Conservation (phyloP, 108 stramenopile genomes). For the Nitzschia putrida region DNA sequence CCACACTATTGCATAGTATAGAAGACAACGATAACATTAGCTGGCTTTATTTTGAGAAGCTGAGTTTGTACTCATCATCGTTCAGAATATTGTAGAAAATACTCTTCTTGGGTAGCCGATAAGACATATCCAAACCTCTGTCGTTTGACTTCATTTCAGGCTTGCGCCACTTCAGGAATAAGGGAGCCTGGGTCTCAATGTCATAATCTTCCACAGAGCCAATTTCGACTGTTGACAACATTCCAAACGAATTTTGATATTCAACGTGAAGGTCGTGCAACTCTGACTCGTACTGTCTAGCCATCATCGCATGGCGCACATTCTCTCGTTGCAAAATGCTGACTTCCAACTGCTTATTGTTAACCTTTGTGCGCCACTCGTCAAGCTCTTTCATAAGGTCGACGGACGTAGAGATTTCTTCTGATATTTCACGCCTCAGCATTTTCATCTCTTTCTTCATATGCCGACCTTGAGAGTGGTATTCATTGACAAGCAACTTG, state of each 20-base stretch:
- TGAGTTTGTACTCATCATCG: constrained; percentile 19
- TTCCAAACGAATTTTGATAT: not conserved
- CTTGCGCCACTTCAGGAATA: not conserved
- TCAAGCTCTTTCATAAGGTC: not conserved
- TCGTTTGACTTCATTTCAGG: not conserved
- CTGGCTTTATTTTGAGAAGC: not conserved
- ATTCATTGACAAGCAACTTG: constrained; percentile 15
- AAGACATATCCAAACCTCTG: constrained; percentile 1
- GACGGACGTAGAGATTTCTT: not conserved
- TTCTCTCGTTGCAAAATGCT: constrained; percentile 10
- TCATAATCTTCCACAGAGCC: constrained; percentile 1
- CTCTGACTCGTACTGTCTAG: not conserved
- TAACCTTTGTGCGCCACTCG: not conserved
- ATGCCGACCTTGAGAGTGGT: constrained; percentile 1
- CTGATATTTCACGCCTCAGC: not conserved
- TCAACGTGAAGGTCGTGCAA: not conserved
- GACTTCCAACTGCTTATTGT: not conserved
- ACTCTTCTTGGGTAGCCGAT: constrained; percentile 6
- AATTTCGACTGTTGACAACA: not conserved
- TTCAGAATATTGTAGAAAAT: constrained; percentile 16
- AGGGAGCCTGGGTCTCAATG: not conserved
- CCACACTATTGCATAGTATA: too few species aligned
- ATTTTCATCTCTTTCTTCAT: constrained; percentile 9
- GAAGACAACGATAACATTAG: too few species aligned
- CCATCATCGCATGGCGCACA: not conserved